phyloP scores from a whole-genome alignment of 768 basidiomycete species.

The Auricularia sp. region DNA sequence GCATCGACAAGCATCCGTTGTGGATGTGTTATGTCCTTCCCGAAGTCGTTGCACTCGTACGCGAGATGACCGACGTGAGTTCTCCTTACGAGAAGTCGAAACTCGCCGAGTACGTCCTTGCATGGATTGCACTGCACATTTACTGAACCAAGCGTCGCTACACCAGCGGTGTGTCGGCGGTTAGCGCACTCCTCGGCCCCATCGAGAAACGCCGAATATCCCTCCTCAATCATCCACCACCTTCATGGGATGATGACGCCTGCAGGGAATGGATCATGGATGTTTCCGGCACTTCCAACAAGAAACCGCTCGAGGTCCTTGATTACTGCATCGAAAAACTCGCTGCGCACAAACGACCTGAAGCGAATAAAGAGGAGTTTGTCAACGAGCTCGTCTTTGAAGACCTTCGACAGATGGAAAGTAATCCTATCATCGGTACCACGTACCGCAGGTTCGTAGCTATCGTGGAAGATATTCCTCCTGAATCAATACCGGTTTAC shows the following conservation, averaged over 20 bases:
- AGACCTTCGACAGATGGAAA: constrained; percentile 5
- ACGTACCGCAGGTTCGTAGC: constrained; percentile 5
- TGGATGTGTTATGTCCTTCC: background rate
- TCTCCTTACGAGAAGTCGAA: background rate
- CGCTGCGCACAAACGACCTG: background rate
- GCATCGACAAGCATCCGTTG: background rate
- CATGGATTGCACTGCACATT: background rate
- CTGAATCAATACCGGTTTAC: background rate
- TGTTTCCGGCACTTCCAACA: background rate
- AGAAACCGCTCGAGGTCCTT: background rate
- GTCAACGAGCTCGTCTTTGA: constrained; percentile 4
- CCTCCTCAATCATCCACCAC: background rate
- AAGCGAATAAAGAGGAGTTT: background rate
- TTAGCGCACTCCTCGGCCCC: background rate
- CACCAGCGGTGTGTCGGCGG: background rate
- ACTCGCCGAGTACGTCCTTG: background rate
- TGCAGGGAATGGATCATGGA: background rate
- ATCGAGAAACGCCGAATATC: background rate
- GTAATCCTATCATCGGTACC: background rate
- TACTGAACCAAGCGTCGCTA: background rate
- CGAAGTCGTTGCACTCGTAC: background rate
- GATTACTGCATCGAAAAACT: background rate
- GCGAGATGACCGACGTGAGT: background rate
- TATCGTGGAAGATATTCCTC: background rate
- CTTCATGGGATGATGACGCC: background rate